Evolutionary conservation across 179 eudicot genomes (phyloP).

Genomic region (Silene coronaria): DNA sequence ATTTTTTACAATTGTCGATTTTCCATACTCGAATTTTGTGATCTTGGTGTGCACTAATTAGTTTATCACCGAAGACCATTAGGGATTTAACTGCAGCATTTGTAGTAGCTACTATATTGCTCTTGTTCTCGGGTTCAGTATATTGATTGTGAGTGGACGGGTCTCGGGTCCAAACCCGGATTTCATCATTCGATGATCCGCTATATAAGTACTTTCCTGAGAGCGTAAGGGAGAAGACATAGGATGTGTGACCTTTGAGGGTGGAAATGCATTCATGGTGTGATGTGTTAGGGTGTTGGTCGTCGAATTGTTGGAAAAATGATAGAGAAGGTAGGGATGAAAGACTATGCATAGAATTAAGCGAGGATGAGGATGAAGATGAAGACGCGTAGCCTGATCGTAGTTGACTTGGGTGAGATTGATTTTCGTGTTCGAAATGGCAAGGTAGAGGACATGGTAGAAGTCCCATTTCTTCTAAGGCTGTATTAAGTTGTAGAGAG

Average conservation of each 20-base stretch:
- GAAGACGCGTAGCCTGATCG: conserved; percentile 29
- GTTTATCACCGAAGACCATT: conserved; percentile 35
- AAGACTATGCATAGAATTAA: conserved; percentile 37
- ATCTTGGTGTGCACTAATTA: conserved; percentile 71
- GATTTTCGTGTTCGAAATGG: conserved; percentile 21
- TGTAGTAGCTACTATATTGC: conserved; percentile 32
- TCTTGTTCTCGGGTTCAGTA: conserved; percentile 9
- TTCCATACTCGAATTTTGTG: conserved; percentile 75
- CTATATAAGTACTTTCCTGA: conserved; percentile 51
- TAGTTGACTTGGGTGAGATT: conserved; percentile 10
- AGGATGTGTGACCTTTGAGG: conserved; percentile 49
- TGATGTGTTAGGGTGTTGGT: conserved; percentile 19
- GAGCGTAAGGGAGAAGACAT: conserved; percentile 54
- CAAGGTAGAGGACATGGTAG: conserved; percentile 30
- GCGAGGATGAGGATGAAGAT: conserved; percentile 31
- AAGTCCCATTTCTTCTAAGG: conserved; percentile 19
- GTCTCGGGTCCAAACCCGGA: conserved; percentile 39
- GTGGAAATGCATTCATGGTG: conserved; percentile 56
- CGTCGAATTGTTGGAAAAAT: conserved; percentile 22
- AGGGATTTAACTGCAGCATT: conserved; percentile 65
- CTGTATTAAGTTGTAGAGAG: conserved; percentile 11
- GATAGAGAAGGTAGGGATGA: conserved; percentile 59
- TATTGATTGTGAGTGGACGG: conserved; percentile 12
- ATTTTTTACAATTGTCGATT: conserved; percentile 33
- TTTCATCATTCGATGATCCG: conserved; percentile 51